phyloP scores from a whole-genome alignment of 2,329 filamentous ascomycete genomes.

The Diaporthe capsici region DNA sequence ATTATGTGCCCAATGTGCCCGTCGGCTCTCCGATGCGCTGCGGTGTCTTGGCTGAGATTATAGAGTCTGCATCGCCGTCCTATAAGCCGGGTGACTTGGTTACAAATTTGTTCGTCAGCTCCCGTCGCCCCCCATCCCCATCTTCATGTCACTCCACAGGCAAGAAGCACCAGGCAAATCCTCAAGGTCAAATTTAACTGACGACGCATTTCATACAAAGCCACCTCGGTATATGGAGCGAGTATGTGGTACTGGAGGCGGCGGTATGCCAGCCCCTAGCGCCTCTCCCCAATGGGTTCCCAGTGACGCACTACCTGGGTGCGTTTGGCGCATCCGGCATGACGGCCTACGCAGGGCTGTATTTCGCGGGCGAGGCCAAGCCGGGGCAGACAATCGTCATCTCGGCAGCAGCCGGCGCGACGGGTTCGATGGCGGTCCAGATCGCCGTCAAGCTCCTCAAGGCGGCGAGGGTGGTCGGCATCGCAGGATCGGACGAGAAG shows the following conservation, averaged over 20 bases:
- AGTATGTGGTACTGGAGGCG: conserved; percentile 46
- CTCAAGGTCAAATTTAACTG: background rate
- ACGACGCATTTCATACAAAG: background rate
- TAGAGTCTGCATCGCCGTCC: conserved; percentile 46
- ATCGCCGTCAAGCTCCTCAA: conserved; percentile 64
- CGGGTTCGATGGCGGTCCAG: conserved; percentile 64
- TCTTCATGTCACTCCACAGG: conserved; percentile 25
- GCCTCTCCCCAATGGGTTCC: conserved; percentile 44
- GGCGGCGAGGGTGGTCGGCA: conserved; percentile 64
- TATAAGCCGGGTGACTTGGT: conserved; percentile 46
- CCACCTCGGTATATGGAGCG: conserved; percentile 48
- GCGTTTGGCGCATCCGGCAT: conserved; percentile 52
- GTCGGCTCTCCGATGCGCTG: conserved; percentile 48
- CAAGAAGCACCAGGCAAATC: background rate
- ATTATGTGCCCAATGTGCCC: conserved; percentile 47
- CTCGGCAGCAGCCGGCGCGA: conserved; percentile 63
- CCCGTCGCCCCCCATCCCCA: too few relatives aligned
- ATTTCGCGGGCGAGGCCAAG: conserved; percentile 53
- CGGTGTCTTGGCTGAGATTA: conserved; percentile 48
- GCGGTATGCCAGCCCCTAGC: conserved; percentile 43
- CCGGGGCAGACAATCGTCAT: conserved; percentile 59
- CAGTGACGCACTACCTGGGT: conserved; percentile 48
- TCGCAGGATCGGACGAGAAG: conserved; percentile 66
- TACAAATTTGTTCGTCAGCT: conserved; percentile 40
- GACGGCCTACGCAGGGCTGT: conserved; percentile 60